Base-by-base conservation (phyloP, 768 basidiomycete genomes). In the Lactarius deliciosus region DNA sequence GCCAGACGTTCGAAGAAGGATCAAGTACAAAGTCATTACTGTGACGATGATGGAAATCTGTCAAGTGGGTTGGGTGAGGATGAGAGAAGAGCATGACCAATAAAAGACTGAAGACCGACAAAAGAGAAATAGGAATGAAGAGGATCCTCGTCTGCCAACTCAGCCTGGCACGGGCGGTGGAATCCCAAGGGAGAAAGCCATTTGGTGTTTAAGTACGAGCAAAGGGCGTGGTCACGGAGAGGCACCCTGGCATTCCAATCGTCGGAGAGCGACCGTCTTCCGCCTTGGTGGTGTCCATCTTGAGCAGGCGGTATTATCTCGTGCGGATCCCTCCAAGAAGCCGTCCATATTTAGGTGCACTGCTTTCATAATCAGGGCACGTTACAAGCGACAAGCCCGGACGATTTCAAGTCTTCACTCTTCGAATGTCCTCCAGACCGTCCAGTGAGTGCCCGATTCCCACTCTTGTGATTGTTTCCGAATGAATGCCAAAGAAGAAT, bases 191-290 rank as follows among this genome's bases (percentile, higher is more conserved):
- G 62, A 68, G 66, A 43, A 67, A 60, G 66, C 66, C 62, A 68
- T 68, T 68, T n/a, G 66, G 66, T 56, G 66, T 68, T 68, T 68
- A 68, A 68, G 66, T 68, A 68, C 63, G 53, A 68, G 43, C 13
- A 53, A 59, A 55, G 56, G 61, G 65, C 65, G 62, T 67, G 66
- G 61, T 28, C 22, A 53, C 36, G 45, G 65, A 65, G 30, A 65
- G 64, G 64, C 54, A 64, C 18, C 25, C 50, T 53, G 11, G 22
- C 22, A 15, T 50, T 9, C 22, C 22, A 50, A 50, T 50, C 47
- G 47, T 53, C 50, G 50, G 50, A 53, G 50, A 25, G 50, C 4
- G 50, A 13, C 11, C 25, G 5, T 53, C 50, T 22, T 53, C 50
- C 50, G 50, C 25, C 50, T 53, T 53, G 50, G 50, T 53, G 50